phyloP scores from a whole-genome alignment of 768 basidiomycete genomes.

The Kwoniella bestiolae region DNA sequence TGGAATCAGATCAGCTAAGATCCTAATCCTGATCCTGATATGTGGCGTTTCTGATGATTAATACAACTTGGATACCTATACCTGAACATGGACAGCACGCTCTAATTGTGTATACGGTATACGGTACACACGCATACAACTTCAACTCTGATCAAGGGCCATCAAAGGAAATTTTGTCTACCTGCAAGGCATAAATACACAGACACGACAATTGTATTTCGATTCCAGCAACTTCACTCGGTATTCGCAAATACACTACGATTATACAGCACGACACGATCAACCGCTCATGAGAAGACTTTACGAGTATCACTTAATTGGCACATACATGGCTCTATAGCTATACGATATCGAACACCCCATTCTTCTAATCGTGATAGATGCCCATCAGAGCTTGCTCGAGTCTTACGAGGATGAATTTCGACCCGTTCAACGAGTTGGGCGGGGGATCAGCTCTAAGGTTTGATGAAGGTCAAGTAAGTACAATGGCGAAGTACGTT shows the following conservation, averaged over 20 bases:
- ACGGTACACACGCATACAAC: too few species aligned
- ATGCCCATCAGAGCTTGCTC: too few species aligned
- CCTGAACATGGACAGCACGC: neutral
- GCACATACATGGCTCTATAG: too few species aligned
- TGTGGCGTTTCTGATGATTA: neutral
- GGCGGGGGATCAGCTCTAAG: constrained; percentile 19
- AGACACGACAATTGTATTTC: neutral
- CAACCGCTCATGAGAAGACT: too few species aligned
- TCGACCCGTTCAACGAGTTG: constrained; percentile 19
- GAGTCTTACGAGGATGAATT: too few species aligned
- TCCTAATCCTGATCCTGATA: neutral
- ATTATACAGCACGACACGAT: neutral
- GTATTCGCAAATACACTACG: neutral
- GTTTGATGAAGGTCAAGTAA: constrained; percentile 24
- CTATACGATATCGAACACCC: too few species aligned
- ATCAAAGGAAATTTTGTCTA: neutral
- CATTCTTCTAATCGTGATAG: too few species aligned
- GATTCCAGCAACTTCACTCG: neutral
- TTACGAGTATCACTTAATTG: too few species aligned
- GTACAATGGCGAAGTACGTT: neutral
- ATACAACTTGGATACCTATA: neutral
- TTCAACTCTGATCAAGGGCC: neutral
- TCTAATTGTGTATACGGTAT: too few species aligned
- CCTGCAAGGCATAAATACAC: too few species aligned
- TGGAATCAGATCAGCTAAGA: too few species aligned